Evolutionary conservation across 2,329 filamentous ascomycete species (phyloP), one percentile per base, ranked within the genome.

Genomic region (Beauveria rudraprayagi): DNA sequence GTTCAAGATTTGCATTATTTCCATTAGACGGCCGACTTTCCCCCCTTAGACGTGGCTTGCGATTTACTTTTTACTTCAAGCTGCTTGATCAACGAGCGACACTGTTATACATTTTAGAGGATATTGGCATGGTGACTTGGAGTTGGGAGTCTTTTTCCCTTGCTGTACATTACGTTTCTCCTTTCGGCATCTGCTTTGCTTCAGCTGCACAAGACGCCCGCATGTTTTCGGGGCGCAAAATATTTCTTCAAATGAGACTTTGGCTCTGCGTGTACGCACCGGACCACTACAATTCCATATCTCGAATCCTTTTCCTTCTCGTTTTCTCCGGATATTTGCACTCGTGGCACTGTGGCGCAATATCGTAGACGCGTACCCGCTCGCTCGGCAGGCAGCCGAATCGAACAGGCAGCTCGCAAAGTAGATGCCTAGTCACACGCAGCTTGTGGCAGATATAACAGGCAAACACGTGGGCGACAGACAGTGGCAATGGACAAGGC

Each of bases 201-300:
- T n/a, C 19, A 16, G 17, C 22, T 28, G 46, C 47, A 44, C 30
- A 30, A 44, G 47, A 34, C 47, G 46, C 47, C 47, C 37, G 28
- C 34, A 24, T 47, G 46, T 44, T 60, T 34, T 59, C 3, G 51
- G 34, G 57, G 48, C 48, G 48, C 51, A 55, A 58, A 56, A 40
- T 56, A 40, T 28, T 60, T 62, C 54, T 52, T 43, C 40, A 40
- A 61, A 57, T 57, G 60, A 61, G 60, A 60, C 46, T 67, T 67
- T 62, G 66, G 65, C 64, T 61, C 63, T 66, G 64, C 30, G 65
- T 70, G 67, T 68, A 67, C 65, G 66, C 64, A 69, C 65, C 65
- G 57, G 62, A 62, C 63, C 64, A 56, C 63, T 63, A 56, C 56
- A n/a, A 57, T 61, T 61, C 8, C 47, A 24, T 26, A 24, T 44